phyloP scores from a whole-genome alignment of 1,284 basidiomycete genomes.

The Ustilago trichophora region DNA sequence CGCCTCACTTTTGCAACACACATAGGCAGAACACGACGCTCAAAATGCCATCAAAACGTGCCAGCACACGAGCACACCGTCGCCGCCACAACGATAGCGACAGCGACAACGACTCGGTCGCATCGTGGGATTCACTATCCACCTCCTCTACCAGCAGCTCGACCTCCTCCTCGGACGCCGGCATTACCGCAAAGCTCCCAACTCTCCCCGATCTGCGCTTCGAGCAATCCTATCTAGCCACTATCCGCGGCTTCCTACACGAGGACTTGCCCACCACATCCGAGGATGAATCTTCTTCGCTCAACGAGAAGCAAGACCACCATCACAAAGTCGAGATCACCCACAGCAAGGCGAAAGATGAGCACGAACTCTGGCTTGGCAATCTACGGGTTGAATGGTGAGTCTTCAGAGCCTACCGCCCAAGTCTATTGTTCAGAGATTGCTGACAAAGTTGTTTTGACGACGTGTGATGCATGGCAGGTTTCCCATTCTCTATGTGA shows the following conservation, averaged over 20 bases:
- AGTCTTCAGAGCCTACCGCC: too few relatives aligned
- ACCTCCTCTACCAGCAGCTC: constrained; percentile 2
- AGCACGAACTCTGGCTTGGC: constrained; percentile 55
- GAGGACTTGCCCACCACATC: constrained; percentile 17
- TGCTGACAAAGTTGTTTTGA: neutral
- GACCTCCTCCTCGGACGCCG: constrained; percentile 6
- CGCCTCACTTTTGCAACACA: neutral
- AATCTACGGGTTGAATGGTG: constrained; percentile 58
- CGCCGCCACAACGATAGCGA: neutral
- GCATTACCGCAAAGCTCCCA: constrained; percentile 10
- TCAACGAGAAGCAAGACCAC: constrained; percentile 15
- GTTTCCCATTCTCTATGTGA: constrained; percentile 56
- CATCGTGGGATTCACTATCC: constrained; percentile 9
- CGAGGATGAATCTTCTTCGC: neutral
- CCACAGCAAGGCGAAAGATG: constrained; percentile 11
- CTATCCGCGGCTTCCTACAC: constrained; percentile 52
- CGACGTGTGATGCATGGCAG: constrained; percentile 10
- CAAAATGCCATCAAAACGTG: constrained; percentile 1
- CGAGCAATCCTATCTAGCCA: constrained; percentile 58
- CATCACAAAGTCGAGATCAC: constrained; percentile 27
- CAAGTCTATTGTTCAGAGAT: too few relatives aligned
- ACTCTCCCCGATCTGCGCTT: constrained; percentile 58
- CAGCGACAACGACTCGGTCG: constrained; percentile 9
- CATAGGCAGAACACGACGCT: neutral
- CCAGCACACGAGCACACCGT: neutral